A percentile compares a stretch with the other conserved stretches of the same genome.
phyloP scores from a whole-genome alignment of 139 green algal genomes.

The Astrephomene gubernaculifera region DNA sequence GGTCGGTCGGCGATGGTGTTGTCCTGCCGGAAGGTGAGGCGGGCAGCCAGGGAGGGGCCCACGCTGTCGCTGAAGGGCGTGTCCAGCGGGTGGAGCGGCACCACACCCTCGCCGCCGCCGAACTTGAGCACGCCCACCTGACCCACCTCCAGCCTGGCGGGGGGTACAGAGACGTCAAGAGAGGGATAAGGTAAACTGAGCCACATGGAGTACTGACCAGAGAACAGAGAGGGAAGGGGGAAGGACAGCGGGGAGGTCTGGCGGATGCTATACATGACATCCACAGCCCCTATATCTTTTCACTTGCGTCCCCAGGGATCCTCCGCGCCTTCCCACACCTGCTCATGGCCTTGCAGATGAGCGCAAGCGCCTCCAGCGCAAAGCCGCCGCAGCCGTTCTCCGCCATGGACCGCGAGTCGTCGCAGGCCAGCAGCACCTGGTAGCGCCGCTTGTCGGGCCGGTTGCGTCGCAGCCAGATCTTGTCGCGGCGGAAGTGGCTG shows the following conservation, averaged over 20 bases:
- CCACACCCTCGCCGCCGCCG: constrained; percentile 80
- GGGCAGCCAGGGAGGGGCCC: constrained; percentile 79
- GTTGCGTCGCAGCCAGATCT: constrained; percentile 98
- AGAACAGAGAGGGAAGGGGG: too few species aligned
- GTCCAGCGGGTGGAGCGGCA: constrained; percentile 87
- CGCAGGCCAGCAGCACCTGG: constrained; percentile 91
- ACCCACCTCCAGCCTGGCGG: constrained; percentile 70
- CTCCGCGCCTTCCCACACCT: constrained; percentile 76
- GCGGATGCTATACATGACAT: too few species aligned
- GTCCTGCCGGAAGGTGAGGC: constrained; percentile 87
- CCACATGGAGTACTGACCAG: too few species aligned
- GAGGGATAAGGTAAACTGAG: too few species aligned
- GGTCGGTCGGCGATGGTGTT: constrained; percentile 96
- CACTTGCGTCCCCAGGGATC: too few species aligned
- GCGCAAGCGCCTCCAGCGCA: constrained; percentile 91
- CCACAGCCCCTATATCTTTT: too few species aligned
- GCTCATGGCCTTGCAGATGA: constrained; percentile 90
- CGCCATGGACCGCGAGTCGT: constrained; percentile 94
- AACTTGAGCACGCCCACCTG: constrained; percentile 94
- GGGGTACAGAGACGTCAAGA: neutral
- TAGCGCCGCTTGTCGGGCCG: constrained; percentile 95
- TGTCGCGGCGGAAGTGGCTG: constrained; percentile 95
- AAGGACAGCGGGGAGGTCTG: too few species aligned
- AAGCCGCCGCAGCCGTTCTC: constrained; percentile 90
- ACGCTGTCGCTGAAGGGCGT: constrained; percentile 88